Evolutionary conservation across 257 asterid species (phyloP), one percentile per base, ranked within the genome.

Genomic region (Henckelia pumila): DNA sequence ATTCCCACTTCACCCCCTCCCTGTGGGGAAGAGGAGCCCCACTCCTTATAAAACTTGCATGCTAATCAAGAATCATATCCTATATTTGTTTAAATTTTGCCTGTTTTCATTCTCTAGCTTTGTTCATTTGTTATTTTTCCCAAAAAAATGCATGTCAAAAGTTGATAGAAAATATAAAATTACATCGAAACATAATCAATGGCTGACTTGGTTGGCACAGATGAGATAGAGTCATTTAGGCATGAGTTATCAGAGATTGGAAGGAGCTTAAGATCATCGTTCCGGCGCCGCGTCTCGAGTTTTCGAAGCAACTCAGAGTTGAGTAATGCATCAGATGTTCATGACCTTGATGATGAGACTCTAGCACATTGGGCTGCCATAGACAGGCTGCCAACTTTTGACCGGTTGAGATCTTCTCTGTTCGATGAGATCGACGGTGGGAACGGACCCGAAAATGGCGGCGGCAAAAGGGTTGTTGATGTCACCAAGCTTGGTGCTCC

Each of bases 321-420:
- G 56, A 55, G 63, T 55, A 21, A 55, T 25, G 63, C 49, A 37
- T 37, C 49, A 30, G 30, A 21, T 29, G 14, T 37, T 37, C 49
- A 37, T 47, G 75, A 69, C 53, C 73, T 33, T 25, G 81, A 79
- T 25, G 82, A 78, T 44, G 84, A 78, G 63, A 22, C 60, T 55
- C 47, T 66, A n/a, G 9, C 71, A 26, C 75, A 80, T 50, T 83
- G 88, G 88, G 86, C 80, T 58, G 86, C 75, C 58, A 79, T 83
- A 4, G 82, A 83, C 61, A 70, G 84, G 29, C 61, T 81, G 66
- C 84, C 84, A 5, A 80, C 82, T 16, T 33, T 35, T 35, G 77
- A 80, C 0, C 19, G 86, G 66, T 28, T 80, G 24, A 74, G 73
- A 33, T 52, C 74, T 10, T 78, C 80, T 13, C 30, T 80, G 69